Base-by-base conservation (phyloP, 2,329 filamentous ascomycete genomes). In the Fonsecaea pugnacius region DNA sequence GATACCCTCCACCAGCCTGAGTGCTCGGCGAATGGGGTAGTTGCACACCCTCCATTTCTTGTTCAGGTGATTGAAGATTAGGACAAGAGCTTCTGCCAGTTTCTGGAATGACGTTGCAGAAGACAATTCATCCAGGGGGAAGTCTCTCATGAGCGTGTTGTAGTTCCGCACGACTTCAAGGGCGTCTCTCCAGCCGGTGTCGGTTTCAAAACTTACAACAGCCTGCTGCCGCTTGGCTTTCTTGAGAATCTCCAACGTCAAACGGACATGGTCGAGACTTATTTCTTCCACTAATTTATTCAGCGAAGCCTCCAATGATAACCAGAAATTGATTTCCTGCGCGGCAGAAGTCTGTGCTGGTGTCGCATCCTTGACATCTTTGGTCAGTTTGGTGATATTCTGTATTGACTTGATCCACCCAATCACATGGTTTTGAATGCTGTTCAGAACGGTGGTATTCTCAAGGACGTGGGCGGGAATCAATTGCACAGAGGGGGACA, bases 331-430 rank as follows among this genome's bases (percentile, higher is more conserved):
- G 77, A 99, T 96, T 77, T 99, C 95, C 76, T 98, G 95, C 62
- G 91, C 94, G 35, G 95, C 95, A 24, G 92, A 96, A 35, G 88
- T 84, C 69, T 85, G 83, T 76, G 89, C 75, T 0, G 91, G 88
- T 10, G 52, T 48, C 4, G 52, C 51, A 43, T 54, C 57, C 43
- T 58, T 60, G 9, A 62, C 60, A 72, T 99, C 95, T 73, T 92
- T 88, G 46, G 92, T 91, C 82, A 96, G 90, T 79, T 96, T 96
- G 43, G 95, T 99, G 71, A 97, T 96, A 54, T 90, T 89, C 76
- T 97, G 94, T 69, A 99, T 99, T 10, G 94, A 96, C 80, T 96
- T 96, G 80, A 99, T 99, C 95, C 95, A 99, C 68, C 89, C 89
- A 76, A 98, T 99, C 66, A 98, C 95, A 55, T 89, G 95, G 57